Base-by-base conservation (phyloP, 139 green algal genomes). In the Limnomonas spitsbergensis region DNA sequence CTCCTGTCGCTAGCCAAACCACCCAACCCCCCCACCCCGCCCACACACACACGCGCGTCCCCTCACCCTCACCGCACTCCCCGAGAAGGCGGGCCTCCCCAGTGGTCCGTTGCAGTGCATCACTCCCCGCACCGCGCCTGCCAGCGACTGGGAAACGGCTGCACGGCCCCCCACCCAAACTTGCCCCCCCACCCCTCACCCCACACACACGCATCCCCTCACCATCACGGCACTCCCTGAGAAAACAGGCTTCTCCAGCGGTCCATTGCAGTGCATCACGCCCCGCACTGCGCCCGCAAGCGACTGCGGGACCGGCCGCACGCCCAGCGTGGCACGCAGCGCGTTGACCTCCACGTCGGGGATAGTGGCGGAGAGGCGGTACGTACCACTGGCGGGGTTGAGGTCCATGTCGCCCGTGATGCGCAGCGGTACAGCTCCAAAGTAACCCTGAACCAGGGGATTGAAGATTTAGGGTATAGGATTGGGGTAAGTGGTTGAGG, bases 201-300 rank as follows among this genome's bases (percentile, higher is more conserved):
- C n/a, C n/a, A n/a, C n/a, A n/a, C n/a, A n/a, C n/a, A n/a, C n/a
- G n/a, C n/a, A n/a, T 75, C 37, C 61, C 53, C 81, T 89, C 81
- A 73, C 3, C 6, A 56, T 32, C 53, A 82, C 69, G 1, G 69
- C 68, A 54, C 74, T 77, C 78, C 91, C 91, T 36, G 87, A 93
- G 83, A 97, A 98, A 1, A 98, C 85, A 0, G 95, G 95, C 71
- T 91, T 84, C 77, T 98, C 95, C 40, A 98, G 88, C 1, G 93
- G 93, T 1, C 95, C 95, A 0, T 87, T 94, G 73, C 90, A 86
- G 82, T 98, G 92, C 78, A 99, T 79, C 75, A 92, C 85, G 9
- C 95, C 95, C 20, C 88, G 71, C 52, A 98, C 38, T 9, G 88
- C 88, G 4, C 94, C 95, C 6, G 91, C 90, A 0, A 96, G 38